Percentiles rank a stretch among this genome's conserved stretches.
These are phyloP conservation scores for Chytriomyces sp. DNA, from an alignment of 192 early-diverging fungal genomes.

Conservation along the genomic window DNA sequence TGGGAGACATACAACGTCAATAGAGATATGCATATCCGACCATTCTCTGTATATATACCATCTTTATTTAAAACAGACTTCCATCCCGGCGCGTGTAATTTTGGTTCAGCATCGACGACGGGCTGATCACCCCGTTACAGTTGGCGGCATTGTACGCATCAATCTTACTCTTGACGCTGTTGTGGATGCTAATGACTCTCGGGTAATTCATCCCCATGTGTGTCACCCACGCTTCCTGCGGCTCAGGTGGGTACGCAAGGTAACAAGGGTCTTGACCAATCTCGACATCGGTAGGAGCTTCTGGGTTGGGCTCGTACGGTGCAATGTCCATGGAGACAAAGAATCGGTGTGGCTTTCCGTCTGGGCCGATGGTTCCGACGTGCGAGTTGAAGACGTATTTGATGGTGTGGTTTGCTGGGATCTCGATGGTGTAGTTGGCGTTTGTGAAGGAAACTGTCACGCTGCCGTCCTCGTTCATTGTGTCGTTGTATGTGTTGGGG, in stretches of 20 bases:
- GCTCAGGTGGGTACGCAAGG: not conserved
- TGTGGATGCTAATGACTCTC: not conserved
- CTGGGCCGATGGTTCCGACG: constrained; percentile 9
- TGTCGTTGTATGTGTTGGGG: too few relatives aligned
- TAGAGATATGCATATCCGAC: too few relatives aligned
- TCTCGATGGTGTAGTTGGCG: constrained; percentile 5
- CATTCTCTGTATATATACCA: too few relatives aligned
- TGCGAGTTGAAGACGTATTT: constrained; percentile 2
- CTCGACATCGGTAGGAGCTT: not conserved
- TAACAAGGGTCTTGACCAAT: constrained; percentile 11
- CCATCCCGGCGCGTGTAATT: not conserved
- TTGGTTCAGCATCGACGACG: not conserved
- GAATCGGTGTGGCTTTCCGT: not conserved
- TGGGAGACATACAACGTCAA: too few relatives aligned
- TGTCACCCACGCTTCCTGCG: not conserved
- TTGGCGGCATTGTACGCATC: constrained; percentile 6
- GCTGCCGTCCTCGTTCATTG: too few relatives aligned
- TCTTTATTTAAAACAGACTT: too few relatives aligned
- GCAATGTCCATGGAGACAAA: too few relatives aligned
- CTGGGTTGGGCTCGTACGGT: not conserved
- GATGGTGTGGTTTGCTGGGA: constrained; percentile 11
- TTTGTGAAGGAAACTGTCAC: not conserved
- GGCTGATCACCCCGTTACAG: not conserved
- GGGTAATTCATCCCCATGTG: constrained; percentile 17
- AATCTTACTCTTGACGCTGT: not conserved